phyloP scores from a whole-genome alignment of 164 flowering plant genomes.

The Chimonanthus salicifolius region DNA sequence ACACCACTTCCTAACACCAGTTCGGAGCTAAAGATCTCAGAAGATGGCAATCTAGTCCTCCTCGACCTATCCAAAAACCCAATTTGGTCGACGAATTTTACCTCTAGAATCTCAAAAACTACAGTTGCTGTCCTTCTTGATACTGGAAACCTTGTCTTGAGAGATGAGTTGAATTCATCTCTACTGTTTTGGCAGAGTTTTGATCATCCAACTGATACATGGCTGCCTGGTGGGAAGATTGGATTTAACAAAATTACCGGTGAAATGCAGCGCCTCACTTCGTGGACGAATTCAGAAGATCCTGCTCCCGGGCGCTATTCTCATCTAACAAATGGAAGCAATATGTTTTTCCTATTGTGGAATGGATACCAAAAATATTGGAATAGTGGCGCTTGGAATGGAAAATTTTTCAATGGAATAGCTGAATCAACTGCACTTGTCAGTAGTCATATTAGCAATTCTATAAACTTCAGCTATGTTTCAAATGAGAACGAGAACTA shows the following conservation, averaged over 20 bases:
- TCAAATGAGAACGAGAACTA: not conserved
- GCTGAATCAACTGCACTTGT: constrained; percentile 10
- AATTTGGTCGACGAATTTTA: constrained; percentile 2
- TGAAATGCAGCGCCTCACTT: not conserved
- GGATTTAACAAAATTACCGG: not conserved
- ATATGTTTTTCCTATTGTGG: not conserved
- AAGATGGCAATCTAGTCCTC: constrained; percentile 15
- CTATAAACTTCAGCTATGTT: constrained; percentile 4
- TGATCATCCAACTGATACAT: not conserved
- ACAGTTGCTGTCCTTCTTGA: not conserved
- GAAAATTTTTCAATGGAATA: not conserved
- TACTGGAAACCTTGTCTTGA: constrained; percentile 3
- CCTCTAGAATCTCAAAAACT: not conserved
- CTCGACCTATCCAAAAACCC: not conserved
- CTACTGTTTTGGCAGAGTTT: constrained; percentile 1
- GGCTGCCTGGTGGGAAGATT: not conserved
- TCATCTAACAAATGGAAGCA: not conserved
- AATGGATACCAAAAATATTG: not conserved
- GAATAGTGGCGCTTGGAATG: constrained; percentile 9
- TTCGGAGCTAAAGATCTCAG: constrained; percentile 13
- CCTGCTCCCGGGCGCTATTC: not conserved
- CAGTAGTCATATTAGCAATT: constrained; percentile 13
- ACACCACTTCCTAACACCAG: constrained; percentile 11
- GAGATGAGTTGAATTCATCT: not conserved
- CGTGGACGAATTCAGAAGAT: not conserved